A percentile compares a stretch with the other conserved stretches of the same genome.
Evolutionary conservation across 371 early-diverging fungal genomes (phyloP).

Genomic region (Mortierella sp.): DNA sequence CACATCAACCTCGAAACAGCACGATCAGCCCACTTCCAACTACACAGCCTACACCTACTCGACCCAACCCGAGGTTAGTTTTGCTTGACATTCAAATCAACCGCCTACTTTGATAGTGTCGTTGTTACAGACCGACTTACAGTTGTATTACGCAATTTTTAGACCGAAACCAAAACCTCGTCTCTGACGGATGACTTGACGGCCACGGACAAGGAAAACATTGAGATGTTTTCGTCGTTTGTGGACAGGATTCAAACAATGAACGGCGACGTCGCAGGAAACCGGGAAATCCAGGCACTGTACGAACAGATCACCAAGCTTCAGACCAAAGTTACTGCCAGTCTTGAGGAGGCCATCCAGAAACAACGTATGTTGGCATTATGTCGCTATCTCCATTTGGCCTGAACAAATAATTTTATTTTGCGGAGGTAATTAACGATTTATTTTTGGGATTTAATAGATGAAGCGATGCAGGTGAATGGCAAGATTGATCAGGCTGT

Average conservation of each 20-base stretch:
- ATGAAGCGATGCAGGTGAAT: constrained; percentile 74
- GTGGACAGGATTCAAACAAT: constrained; percentile 72
- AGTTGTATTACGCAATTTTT: neutral
- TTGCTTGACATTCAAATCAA: neutral
- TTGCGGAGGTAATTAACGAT: too few relatives aligned
- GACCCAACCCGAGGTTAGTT: constrained; percentile 28
- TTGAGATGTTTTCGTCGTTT: constrained; percentile 75
- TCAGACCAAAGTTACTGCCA: constrained; percentile 78
- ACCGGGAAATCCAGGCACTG: constrained; percentile 76
- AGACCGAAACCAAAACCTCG: neutral
- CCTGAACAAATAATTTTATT: too few relatives aligned
- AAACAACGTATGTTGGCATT: constrained; percentile 70
- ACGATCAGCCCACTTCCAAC: constrained; percentile 25
- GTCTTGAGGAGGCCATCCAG: constrained; percentile 72
- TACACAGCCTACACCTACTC: constrained; percentile 40
- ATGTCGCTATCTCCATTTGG: too few relatives aligned
- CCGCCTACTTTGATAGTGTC: neutral
- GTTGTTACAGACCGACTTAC: too few relatives aligned
- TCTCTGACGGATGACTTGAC: constrained; percentile 59
- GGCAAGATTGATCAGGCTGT: constrained; percentile 82
- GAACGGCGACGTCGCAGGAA: constrained; percentile 71
- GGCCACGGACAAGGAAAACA: constrained; percentile 77
- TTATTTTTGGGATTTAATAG: constrained; percentile 36
- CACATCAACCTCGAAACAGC: neutral
- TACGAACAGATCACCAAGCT: constrained; percentile 80